A percentile compares a stretch with the other conserved stretches of the same genome.
Evolutionary conservation across 805 yeast species (phyloP).

Genomic region (Cyberlindnera mycetangii): DNA sequence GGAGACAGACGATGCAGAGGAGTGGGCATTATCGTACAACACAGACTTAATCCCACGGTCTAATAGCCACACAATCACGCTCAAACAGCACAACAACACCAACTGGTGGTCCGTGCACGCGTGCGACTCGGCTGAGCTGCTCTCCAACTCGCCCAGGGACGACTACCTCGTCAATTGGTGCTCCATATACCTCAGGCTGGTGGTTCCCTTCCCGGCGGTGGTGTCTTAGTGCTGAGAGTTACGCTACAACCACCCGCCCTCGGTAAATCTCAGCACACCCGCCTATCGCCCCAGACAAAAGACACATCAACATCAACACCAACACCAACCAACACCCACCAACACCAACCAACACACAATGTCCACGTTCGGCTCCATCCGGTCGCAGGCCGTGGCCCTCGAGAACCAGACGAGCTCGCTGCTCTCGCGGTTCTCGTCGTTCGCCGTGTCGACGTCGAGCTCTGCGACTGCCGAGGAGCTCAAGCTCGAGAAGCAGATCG

Average conservation of each 20-base stretch:
- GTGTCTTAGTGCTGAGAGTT: slow-evolving; percentile 12
- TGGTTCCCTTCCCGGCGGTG: slow-evolving; percentile 3
- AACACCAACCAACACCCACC: not conserved
- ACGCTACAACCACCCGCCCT: too few species aligned
- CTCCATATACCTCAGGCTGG: slow-evolving; percentile 23
- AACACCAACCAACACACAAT: slow-evolving; percentile 16
- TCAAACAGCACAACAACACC: slow-evolving; percentile 7
- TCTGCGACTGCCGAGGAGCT: slow-evolving; percentile 48
- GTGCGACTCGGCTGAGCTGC: slow-evolving; percentile 34
- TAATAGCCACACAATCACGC: slow-evolving; percentile 7
- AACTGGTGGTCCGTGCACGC: slow-evolving; percentile 38
- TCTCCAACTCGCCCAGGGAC: slow-evolving; percentile 22
- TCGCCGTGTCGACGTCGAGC: slow-evolving; percentile 48
- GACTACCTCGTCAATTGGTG: slow-evolving; percentile 29
- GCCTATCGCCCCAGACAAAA: not conserved
- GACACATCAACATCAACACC: not conserved
- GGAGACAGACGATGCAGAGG: not conserved
- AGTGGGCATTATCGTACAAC: slow-evolving; percentile 6
- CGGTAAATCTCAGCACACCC: slow-evolving; percentile 1
- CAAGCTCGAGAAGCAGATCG: slow-evolving; percentile 44
- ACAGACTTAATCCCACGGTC: not conserved
- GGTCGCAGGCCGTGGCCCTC: slow-evolving; percentile 64
- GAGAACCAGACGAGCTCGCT: slow-evolving; percentile 66
- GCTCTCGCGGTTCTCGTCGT: slow-evolving; percentile 51
- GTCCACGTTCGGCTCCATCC: slow-evolving; percentile 59